Evolutionary conservation across 306 rosid species (phyloP).

Genomic region (Pachyrhizus erosus): DNA sequence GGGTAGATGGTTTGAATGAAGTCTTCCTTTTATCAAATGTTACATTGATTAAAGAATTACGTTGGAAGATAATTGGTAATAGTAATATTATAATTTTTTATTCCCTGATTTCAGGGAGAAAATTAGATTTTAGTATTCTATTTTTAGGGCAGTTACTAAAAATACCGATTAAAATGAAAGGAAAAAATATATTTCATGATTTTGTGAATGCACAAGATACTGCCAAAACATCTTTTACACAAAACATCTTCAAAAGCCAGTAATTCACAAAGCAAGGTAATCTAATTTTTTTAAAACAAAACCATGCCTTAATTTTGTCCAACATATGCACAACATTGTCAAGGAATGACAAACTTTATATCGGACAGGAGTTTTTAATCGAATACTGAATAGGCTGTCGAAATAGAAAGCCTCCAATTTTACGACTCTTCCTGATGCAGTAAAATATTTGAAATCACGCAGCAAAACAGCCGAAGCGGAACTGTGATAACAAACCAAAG

Average conservation of each 20-base stretch:
- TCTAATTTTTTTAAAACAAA: not conserved
- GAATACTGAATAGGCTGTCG: not conserved
- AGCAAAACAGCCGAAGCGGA: conserved; percentile 41
- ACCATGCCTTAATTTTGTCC: conserved; percentile 2
- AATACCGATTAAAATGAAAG: not conserved
- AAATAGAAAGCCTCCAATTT: conserved; percentile 44
- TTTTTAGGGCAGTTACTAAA: not conserved
- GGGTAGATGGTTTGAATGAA: not conserved
- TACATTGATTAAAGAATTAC: not conserved
- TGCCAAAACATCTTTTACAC: not conserved
- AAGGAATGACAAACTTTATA: conserved; percentile 43
- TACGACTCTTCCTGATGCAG: conserved; percentile 24
- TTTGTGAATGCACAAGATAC: not conserved
- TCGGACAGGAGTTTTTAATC: conserved; percentile 41
- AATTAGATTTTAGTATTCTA: not conserved
- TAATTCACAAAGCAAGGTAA: not conserved
- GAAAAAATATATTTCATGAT: not conserved
- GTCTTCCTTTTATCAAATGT: not conserved
- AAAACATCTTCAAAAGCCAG: not conserved
- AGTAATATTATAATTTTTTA: not conserved
- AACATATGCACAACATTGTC: conserved; percentile 43
- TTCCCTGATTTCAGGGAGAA: not conserved
- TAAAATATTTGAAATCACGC: conserved; percentile 26
- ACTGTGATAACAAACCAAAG: conserved; percentile 62
- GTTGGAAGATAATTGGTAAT: not conserved